Conservation (phyloP, 2,329 filamentous ascomycete species). For the Fusarium cicatricum region DNA sequence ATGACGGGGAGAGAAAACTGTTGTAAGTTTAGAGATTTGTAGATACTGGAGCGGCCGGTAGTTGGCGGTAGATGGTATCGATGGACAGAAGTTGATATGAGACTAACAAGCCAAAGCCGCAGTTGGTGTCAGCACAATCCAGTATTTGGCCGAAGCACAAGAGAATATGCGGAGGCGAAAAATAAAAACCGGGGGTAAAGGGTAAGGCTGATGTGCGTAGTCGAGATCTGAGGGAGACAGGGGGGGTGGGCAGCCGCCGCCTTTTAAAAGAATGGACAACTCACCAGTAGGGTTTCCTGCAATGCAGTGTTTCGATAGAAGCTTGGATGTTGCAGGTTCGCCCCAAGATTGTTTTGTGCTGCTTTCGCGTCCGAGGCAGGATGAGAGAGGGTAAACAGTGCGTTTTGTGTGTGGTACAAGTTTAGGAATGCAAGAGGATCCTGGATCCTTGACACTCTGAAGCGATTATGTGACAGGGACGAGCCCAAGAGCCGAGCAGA, state of each 20-base stretch:
- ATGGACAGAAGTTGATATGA: background rate
- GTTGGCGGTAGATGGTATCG: slow-evolving; percentile 4
- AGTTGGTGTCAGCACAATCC: slow-evolving; percentile 16
- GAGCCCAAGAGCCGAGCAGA: slow-evolving; percentile 27
- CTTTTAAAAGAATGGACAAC: too few relatives aligned
- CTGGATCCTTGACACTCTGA: slow-evolving; percentile 11
- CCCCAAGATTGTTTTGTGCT: background rate
- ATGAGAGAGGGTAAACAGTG: background rate
- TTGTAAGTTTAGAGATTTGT: background rate
- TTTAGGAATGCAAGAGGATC: slow-evolving; percentile 41
- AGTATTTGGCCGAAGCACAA: slow-evolving; percentile 19
- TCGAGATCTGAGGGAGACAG: slow-evolving; percentile 8
- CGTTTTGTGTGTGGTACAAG: slow-evolving; percentile 35
- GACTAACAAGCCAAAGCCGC: background rate
- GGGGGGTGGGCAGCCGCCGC: background rate
- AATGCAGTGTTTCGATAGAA: background rate
- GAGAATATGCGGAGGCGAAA: slow-evolving; percentile 23
- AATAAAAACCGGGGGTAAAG: slow-evolving; percentile 26
- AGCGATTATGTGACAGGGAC: slow-evolving; percentile 30
- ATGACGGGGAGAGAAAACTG: background rate
- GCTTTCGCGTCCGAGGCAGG: too few relatives aligned
- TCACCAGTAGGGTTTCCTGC: background rate
- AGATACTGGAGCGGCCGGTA: background rate
- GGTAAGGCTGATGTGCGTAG: slow-evolving; percentile 27
- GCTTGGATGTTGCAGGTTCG: background rate